Percentiles rank a stretch among this genome's conserved stretches.
phyloP scores from a whole-genome alignment of 2,329 filamentous ascomycete species.

The Colletotrichum sp. region DNA sequence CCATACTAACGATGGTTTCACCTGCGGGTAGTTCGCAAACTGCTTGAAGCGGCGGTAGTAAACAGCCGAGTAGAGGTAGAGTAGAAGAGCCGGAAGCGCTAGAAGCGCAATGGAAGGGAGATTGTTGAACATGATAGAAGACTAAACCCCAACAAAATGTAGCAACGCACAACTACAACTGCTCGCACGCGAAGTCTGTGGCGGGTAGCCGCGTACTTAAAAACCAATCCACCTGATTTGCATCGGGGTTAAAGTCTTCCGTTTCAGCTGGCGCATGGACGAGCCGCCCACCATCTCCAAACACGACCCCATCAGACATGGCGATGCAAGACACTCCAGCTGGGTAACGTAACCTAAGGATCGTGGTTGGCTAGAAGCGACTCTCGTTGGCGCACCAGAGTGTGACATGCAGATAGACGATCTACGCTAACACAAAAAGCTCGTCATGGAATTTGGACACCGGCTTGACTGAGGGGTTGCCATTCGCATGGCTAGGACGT shows the following conservation, averaged over 20 bases:
- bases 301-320: not conserved
- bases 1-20: conserved; percentile 16
- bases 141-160: too few relatives aligned
- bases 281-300: not conserved
- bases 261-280: conserved; percentile 1
- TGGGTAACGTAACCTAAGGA: not conserved
- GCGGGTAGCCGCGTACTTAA: not conserved
- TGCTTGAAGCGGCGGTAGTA: conserved; percentile 17
- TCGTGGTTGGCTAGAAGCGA: not conserved
- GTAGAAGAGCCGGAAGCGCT: not conserved
- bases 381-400: not conserved
- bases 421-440: not conserved
- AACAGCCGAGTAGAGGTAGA: conserved; percentile 5
- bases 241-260: not conserved
- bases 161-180: not conserved
- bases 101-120: not conserved
- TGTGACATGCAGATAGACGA: not conserved
- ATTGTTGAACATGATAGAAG: not conserved
- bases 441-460: not conserved
- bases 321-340: not conserved
- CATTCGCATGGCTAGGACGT: not conserved
- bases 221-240: not conserved
- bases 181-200: too few relatives aligned
- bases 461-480: not conserved
- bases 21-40: conserved; percentile 6